These are phyloP conservation scores for Fusarium sterilihyphosum DNA, from an alignment of 2,329 filamentous ascomycete species.

Conservation along the genomic window DNA sequence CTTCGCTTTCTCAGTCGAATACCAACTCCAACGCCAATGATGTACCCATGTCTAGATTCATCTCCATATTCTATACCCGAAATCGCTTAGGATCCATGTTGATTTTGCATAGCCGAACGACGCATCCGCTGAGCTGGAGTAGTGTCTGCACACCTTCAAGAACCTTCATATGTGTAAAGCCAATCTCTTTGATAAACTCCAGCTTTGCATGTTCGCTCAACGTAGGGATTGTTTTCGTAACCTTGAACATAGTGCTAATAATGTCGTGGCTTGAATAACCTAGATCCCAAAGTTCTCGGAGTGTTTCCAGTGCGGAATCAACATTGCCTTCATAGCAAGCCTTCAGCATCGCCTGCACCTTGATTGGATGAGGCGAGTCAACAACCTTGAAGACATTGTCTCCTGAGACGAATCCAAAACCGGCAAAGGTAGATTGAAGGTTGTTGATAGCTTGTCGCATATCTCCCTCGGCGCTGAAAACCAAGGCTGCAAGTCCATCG, in stretches of 20 bases:
- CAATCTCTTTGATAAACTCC: slow-evolving; percentile 98
- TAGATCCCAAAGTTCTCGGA: slow-evolving; percentile 92
- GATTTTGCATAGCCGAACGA: slow-evolving; percentile 90
- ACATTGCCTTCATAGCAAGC: slow-evolving; percentile 93
- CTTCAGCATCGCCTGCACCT: slow-evolving; percentile 98
- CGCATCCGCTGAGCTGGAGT: slow-evolving; percentile 90
- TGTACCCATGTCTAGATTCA: slow-evolving; percentile 10
- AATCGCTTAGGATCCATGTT: slow-evolving; percentile 96
- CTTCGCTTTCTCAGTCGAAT: slow-evolving; percentile 31
- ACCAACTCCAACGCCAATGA: slow-evolving; percentile 34
- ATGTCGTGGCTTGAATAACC: slow-evolving; percentile 99
- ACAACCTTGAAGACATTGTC: slow-evolving; percentile 99
- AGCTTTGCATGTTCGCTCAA: slow-evolving; percentile 94
- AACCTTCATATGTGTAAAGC: slow-evolving; percentile 99
- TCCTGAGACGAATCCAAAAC: slow-evolving; percentile 95
- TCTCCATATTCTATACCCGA: slow-evolving; percentile 46
- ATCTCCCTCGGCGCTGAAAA: slow-evolving; percentile 97
- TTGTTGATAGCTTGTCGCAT: slow-evolving; percentile 99
- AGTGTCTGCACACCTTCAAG: slow-evolving; percentile 97
- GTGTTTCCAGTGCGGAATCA: slow-evolving; percentile 83
- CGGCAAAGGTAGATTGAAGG: slow-evolving; percentile 89
- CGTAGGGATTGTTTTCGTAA: slow-evolving; percentile 94
- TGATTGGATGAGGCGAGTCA: slow-evolving; percentile 96
- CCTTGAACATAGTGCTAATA: slow-evolving; percentile 98
- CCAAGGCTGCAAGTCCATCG: slow-evolving; percentile 92